Evolutionary conservation across 2,329 filamentous ascomycete species (phyloP), one percentile per base, ranked within the genome.

Genomic region (Neoascochyta sp.): DNA sequence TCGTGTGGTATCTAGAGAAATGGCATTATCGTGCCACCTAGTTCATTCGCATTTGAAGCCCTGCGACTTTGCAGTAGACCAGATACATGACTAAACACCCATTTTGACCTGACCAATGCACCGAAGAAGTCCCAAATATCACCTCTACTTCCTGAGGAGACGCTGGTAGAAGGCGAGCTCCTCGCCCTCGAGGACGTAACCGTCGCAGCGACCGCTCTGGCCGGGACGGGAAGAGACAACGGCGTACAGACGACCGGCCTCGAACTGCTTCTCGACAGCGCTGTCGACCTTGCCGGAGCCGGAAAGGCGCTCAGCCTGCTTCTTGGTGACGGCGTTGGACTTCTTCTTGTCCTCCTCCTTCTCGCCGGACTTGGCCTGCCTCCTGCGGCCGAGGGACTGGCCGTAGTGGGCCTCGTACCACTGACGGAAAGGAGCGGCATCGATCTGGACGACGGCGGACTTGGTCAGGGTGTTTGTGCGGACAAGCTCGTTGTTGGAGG

Each of bases 351-450:
- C 79, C 72, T 87, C 66, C 49, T 75, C 67, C 67, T 79, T 78
- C 60, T 75, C 75, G 61, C 74, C 69, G 66, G 73, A 73, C 73
- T 93, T 89, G 70, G 82, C 78, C 78, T 95, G 88, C 74, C 89
- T 86, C 74, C 83, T 84, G 63, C 89, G 86, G 69, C 92, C 92
- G 49, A 98, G 68, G 61, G 76, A 61, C 72, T 86, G 79, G 67
- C 92, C 92, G 80, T 98, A 98, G 84, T 98, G 92, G 58, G 92
- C 87, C 82, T 98, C 92, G 76, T 94, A 98, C 92, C 92, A 98
- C 77, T 96, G 90, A 70, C 92, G 81, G 86, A 98, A 98, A 57
- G 92, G 92, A 49, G 92, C 87, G 62, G 93, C 92, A 73, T 98
- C 92, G 74, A 98, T 77, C 80, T 98, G 92, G 70, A 98, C 86